phyloP scores from a whole-genome alignment of 2,329 filamentous ascomycete species.

The Furcasterigmium sp. region DNA sequence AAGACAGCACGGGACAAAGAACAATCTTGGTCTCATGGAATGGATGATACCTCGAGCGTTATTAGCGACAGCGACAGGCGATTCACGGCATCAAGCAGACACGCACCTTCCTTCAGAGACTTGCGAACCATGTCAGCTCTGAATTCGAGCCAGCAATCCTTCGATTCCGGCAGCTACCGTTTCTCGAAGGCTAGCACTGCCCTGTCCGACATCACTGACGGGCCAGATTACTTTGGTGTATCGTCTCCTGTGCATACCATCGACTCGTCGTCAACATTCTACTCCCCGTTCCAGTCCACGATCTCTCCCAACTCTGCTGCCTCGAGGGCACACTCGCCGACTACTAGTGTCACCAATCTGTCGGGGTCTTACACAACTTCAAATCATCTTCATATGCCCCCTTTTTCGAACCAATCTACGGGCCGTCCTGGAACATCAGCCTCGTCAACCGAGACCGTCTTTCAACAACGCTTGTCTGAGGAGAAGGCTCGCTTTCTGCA shows the following conservation, averaged over 20 bases:
- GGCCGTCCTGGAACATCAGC: conserved; percentile 60
- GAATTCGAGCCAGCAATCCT: conserved; percentile 64
- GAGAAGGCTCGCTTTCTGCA: conserved; percentile 75
- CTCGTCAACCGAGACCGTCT: conserved; percentile 63
- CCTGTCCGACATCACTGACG: conserved; percentile 62
- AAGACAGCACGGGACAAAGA: conserved; percentile 38
- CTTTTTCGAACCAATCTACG: conserved; percentile 41
- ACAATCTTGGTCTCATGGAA: conserved; percentile 29
- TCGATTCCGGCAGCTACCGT: conserved; percentile 64
- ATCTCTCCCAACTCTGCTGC: conserved; percentile 58
- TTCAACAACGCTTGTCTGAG: conserved; percentile 54
- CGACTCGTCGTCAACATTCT: conserved; percentile 76
- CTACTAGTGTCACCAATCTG: conserved; percentile 54
- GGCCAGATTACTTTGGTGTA: conserved; percentile 65
- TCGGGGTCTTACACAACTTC: conserved; percentile 40
- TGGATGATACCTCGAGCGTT: conserved; percentile 47
- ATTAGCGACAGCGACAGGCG: conserved; percentile 51
- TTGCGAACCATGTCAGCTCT: conserved; percentile 52
- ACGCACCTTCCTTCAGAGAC: conserved; percentile 35
- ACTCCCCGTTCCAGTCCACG: conserved; percentile 77
- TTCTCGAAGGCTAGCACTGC: conserved; percentile 50
- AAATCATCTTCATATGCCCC: conserved; percentile 34
- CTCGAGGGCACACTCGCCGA: conserved; percentile 56
- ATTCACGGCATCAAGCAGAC: conserved; percentile 20
- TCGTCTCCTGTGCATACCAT: conserved; percentile 65